phyloP scores from a whole-genome alignment of 2,329 filamentous ascomycete species.

The Sclerotinia borealis region DNA sequence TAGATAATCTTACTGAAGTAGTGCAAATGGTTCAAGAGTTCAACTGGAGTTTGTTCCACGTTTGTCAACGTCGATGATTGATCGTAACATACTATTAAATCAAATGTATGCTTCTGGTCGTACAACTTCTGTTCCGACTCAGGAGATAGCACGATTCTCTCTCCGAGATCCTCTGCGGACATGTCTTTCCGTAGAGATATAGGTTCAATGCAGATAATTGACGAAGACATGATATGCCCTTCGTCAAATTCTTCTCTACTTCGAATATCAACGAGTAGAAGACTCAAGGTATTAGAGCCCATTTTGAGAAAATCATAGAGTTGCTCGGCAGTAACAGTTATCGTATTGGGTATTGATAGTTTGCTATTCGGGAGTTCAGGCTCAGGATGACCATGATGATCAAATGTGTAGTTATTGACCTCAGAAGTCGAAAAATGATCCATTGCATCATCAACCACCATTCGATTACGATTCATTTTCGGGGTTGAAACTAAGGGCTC shows the following conservation, averaged over 20 bases:
- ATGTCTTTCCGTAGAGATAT: constrained; percentile 64
- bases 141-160: constrained; percentile 65
- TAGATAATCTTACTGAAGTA: constrained; percentile 73
- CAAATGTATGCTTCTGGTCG: constrained; percentile 65
- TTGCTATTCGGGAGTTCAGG: not conserved
- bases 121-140: constrained; percentile 72
- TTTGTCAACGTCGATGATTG: constrained; percentile 45
- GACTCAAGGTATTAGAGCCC: constrained; percentile 46
- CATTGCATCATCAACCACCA: constrained; percentile 16
- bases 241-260: constrained; percentile 74
- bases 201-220: constrained; percentile 86
- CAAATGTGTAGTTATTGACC: constrained; percentile 10
- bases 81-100: constrained; percentile 89
- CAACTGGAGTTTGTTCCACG: constrained; percentile 34
- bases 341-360: constrained; percentile 19
- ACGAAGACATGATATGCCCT: constrained; percentile 80
- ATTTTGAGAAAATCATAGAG: constrained; percentile 64
- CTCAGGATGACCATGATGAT: constrained; percentile 5
- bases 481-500: constrained; percentile 26
- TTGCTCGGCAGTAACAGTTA: constrained; percentile 46
- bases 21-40: constrained; percentile 52
- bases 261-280: constrained; percentile 83
- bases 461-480: constrained; percentile 22
- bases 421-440: constrained; percentile 24
- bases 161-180: constrained; percentile 55